Conservation (phyloP, 31 red algal species). For the Odonthalia washingtoniensis region DNA sequence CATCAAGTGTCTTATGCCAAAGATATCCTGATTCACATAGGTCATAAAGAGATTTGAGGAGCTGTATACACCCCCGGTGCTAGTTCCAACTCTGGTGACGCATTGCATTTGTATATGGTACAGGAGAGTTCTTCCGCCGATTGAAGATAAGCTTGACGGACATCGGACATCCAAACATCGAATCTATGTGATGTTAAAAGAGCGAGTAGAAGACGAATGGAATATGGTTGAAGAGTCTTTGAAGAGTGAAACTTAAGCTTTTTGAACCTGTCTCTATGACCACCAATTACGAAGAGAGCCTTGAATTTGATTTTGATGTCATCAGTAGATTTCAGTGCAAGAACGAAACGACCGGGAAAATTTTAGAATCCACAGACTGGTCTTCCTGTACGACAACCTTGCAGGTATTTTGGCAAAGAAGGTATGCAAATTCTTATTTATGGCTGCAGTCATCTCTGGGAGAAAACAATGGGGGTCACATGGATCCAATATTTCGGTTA, state of each 20-base stretch:
- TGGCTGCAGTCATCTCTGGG: too few relatives aligned
- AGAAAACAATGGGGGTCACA: too few relatives aligned
- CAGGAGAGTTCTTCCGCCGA: conserved; percentile 22
- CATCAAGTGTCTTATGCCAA: too few relatives aligned
- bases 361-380: conserved; percentile 19
- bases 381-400: conserved; percentile 35
- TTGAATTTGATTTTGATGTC: conserved; percentile 42
- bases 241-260: conserved; percentile 28
- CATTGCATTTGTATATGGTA: conserved; percentile 20
- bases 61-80: not conserved
- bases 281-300: conserved; percentile 50
- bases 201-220: conserved; percentile 36
- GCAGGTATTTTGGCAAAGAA: conserved; percentile 23
- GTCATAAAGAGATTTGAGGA: conserved; percentile 48
- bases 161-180: conserved; percentile 41
- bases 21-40: conserved; percentile 54
- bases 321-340: conserved; percentile 32
- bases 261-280: conserved; percentile 33
- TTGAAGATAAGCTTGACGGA: conserved; percentile 60
- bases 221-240: conserved; percentile 34
- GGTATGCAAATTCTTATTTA: too few relatives aligned
- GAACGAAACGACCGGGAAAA: conserved; percentile 37
- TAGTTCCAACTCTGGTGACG: conserved; percentile 14
- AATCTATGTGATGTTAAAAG: conserved; percentile 27
- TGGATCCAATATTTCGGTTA: too few relatives aligned